Base-by-base conservation (phyloP, 2,329 filamentous ascomycete genomes). In the Drechslerella coelobrocha region DNA sequence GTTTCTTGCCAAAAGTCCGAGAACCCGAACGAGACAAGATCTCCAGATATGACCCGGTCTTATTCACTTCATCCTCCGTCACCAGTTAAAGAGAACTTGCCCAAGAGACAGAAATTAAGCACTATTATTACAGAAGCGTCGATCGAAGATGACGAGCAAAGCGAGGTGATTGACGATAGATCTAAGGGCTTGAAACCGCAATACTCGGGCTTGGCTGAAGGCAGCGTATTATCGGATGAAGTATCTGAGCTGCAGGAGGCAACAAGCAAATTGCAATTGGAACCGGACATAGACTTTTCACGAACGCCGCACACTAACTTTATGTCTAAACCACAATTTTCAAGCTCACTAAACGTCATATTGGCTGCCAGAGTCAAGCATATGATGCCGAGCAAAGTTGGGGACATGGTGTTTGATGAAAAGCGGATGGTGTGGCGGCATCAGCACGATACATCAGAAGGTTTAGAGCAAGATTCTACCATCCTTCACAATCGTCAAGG, bases 301-400 rank as follows among this genome's bases (percentile, higher is more conserved):
- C 57, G 47, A 29, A 59, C 63, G 9, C 63, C 65, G 2, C 65
- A 61, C n/a, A 17, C 65, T 14, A 61, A 48, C 47, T 69, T 69
- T 29, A 21, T 56, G 1, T 69, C 65, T 48, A 19, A 62, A 52
- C 19, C 34, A 62, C 23, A 52, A 57, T 48, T 69, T 21, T 26
- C 43, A 21, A 48, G 43, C 23, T 48, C 65, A n/a, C 39, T 69
- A 17, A 69, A 69, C 50, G 65, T 69, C 10, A 69, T 69, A 3
- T 29, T 69, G 12, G 65, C 65, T 24, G 60, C 65, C 2, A 69
- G 55, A 19, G 65, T 69, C 21, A 57, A 47, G n/a, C 65, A 69
- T 48, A 69, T 69, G 65, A 69, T 69, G 57, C 65, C 65, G 23
- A 69, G 47, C 48, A 57, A 62, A 31, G 57, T 69, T 19, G 65